Percentiles rank a stretch among this genome's conserved stretches.
Conservation (phyloP, 805 yeast species). For the Nakazawaea molendinolei region DNA sequence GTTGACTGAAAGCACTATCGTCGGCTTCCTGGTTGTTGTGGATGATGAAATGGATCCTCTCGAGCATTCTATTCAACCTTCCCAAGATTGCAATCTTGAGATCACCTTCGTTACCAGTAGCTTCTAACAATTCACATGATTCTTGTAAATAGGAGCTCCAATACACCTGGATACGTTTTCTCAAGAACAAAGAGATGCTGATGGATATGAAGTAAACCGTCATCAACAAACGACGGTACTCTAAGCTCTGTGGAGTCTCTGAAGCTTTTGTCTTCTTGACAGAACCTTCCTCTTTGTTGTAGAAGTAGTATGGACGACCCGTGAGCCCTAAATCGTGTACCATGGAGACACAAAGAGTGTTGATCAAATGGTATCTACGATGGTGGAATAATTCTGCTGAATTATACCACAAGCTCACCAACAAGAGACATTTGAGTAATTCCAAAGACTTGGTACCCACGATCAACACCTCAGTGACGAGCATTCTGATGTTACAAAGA, state of each 20-base stretch:
- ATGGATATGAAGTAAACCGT: constrained; percentile 57
- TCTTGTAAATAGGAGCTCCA: constrained; percentile 64
- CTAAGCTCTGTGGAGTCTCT: constrained; percentile 34
- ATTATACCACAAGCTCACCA: constrained; percentile 74
- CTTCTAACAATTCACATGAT: constrained; percentile 45
- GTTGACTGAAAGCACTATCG: constrained; percentile 25
- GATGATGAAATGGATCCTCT: constrained; percentile 39
- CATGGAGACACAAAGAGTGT: constrained; percentile 57
- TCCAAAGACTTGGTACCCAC: constrained; percentile 68
- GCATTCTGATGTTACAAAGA: constrained; percentile 41
- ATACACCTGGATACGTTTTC: constrained; percentile 53
- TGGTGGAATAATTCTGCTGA: constrained; percentile 77
- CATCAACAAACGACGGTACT: constrained; percentile 46
- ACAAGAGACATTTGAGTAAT: constrained; percentile 51
- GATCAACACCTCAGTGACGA: constrained; percentile 55
- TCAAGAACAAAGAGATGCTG: constrained; percentile 55
- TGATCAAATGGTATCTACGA: constrained; percentile 68
- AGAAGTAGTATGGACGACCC: constrained; percentile 40
- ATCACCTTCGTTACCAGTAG: constrained; percentile 25
- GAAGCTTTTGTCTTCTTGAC: constrained; percentile 32
- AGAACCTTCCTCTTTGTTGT: constrained; percentile 32
- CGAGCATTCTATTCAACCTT: constrained; percentile 52
- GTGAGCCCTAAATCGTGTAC: constrained; percentile 73
- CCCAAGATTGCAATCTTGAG: constrained; percentile 49
- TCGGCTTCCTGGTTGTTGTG: constrained; percentile 37